A percentile compares a stretch with the other conserved stretches of the same genome.
Conservation (phyloP, 208 protist genomes). For the Trypanosomatidae sp. region DNA sequence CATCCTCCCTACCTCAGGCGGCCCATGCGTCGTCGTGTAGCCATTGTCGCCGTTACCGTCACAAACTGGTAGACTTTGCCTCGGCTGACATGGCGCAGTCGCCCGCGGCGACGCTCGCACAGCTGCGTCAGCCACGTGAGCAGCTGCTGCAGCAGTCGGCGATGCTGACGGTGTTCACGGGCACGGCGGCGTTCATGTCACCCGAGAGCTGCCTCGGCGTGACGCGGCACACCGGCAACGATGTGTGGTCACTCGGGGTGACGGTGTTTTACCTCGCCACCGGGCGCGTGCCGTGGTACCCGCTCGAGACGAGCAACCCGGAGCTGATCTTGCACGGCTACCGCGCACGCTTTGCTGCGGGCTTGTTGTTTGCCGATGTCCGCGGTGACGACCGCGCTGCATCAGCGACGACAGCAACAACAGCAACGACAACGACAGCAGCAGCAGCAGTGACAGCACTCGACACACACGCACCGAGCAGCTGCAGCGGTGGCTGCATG, state of each 20-base stretch:
- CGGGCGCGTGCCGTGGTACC: slow-evolving; percentile 46
- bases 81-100: slow-evolving; percentile 1
- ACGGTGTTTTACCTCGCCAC: slow-evolving; percentile 58
- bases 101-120: not conserved
- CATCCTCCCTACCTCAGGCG: no score
- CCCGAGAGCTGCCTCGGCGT: slow-evolving; percentile 62
- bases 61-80: slow-evolving; percentile 54
- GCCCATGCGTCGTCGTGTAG: no score
- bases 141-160: not conserved
- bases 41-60: no score
- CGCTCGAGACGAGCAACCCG: slow-evolving; percentile 35
- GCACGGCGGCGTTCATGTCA: slow-evolving; percentile 66
- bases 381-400: no score
- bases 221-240: slow-evolving; percentile 26
- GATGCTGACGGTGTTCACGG: slow-evolving; percentile 3
- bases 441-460: not conserved
- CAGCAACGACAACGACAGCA: slow-evolving; percentile 1
- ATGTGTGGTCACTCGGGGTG: slow-evolving; percentile 77
- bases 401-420: not conserved
- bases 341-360: slow-evolving; percentile 19
- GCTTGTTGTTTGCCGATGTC: not conserved
- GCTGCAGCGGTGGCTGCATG: no score
- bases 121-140: not conserved
- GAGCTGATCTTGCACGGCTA: slow-evolving; percentile 51
- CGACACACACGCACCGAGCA: no score